phyloP scores from a whole-genome alignment of 106 monocot species.

The Ottelia alismoides region DNA sequence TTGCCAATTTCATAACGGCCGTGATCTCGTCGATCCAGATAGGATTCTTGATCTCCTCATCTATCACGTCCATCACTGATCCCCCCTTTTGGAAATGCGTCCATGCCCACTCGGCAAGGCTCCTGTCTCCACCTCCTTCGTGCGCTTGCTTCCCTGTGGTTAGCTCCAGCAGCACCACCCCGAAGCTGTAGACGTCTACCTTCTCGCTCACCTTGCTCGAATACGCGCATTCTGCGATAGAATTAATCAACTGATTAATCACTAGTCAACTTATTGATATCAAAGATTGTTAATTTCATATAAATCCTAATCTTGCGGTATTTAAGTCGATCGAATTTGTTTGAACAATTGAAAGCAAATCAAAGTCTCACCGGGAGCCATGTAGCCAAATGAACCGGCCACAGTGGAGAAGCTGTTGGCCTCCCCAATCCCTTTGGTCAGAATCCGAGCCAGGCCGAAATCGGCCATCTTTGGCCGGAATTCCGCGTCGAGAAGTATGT shows the following conservation, averaged over 20 bases:
- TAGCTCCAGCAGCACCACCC: too few species aligned
- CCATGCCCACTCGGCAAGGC: conserved; percentile 62
- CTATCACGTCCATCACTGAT: conserved; percentile 20
- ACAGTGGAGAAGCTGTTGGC: conserved; percentile 22
- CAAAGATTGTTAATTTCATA: conserved; percentile 15
- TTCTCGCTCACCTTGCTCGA: too few species aligned
- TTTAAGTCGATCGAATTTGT: too few species aligned
- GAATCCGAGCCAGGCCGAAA: conserved; percentile 19
- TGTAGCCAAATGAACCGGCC: conserved; percentile 55
- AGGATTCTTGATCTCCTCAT: too few species aligned
- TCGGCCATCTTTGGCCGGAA: neutral
- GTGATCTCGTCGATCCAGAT: too few species aligned
- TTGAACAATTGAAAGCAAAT: too few species aligned
- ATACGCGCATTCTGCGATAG: conserved; percentile 1
- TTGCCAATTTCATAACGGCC: too few species aligned
- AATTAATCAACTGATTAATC: neutral
- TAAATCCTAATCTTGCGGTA: conserved; percentile 1
- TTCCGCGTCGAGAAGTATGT: conserved; percentile 2
- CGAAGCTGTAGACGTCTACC: too few species aligned
- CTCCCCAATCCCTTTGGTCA: too few species aligned
- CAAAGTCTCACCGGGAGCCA: too few species aligned
- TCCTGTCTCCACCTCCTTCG: too few species aligned
- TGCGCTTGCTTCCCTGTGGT: too few species aligned
- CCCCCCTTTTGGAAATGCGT: conserved; percentile 21
- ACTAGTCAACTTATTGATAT: conserved; percentile 5